Conservation (phyloP, 345 rosid species). For the Moricandia moricandioides region DNA sequence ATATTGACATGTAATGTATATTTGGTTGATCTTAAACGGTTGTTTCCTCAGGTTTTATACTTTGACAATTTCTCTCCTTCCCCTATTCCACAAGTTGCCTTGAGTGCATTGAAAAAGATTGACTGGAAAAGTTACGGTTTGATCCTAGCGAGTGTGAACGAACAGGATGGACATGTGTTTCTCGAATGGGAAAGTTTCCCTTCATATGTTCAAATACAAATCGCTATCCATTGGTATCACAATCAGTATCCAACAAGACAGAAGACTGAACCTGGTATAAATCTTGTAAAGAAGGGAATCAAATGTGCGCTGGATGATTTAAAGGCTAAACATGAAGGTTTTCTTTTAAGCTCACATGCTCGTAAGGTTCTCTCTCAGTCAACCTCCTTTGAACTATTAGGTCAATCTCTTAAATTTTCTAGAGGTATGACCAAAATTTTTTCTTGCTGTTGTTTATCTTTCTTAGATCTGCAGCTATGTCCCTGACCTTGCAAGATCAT, state of each 20-base stretch:
- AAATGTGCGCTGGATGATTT: constrained; percentile 74
- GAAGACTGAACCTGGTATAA: constrained; percentile 43
- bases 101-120: constrained; percentile 56
- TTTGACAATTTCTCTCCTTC: constrained; percentile 68
- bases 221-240: constrained; percentile 69
- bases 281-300: constrained; percentile 53
- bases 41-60: constrained; percentile 58
- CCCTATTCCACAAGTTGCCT: constrained; percentile 45
- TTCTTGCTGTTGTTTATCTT: background rate
- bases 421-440: background rate
- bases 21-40: constrained; percentile 14
- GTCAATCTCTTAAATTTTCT: background rate
- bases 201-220: constrained; percentile 46
- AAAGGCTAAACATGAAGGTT: constrained; percentile 70
- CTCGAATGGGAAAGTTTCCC: constrained; percentile 77
- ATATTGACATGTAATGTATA: background rate
- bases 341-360: constrained; percentile 70
- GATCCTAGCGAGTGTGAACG: constrained; percentile 43
- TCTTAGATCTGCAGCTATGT: constrained; percentile 71
- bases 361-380: constrained; percentile 49
- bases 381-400: background rate
- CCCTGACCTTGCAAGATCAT: constrained; percentile 84
- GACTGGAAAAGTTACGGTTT: constrained; percentile 92
- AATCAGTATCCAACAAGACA: constrained; percentile 60
- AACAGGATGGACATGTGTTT: constrained; percentile 46